A percentile compares a stretch with the other conserved stretches of the same genome.
Conservation (phyloP, 2,329 filamentous ascomycete species). For the Pyrenophora tritici-repentis region DNA sequence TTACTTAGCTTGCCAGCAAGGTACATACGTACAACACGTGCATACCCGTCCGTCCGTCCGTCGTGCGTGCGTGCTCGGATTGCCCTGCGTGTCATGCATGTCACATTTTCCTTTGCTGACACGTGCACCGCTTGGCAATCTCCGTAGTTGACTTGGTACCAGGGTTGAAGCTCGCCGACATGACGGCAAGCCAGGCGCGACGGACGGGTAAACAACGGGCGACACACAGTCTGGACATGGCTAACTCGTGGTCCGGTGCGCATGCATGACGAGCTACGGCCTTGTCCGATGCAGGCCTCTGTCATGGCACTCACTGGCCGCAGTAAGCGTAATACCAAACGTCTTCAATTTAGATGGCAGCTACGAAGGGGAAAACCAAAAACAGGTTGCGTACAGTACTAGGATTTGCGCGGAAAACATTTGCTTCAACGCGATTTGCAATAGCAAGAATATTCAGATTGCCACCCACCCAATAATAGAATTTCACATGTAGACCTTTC, state of each 20-base stretch:
- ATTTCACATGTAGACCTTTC: slow-evolving; percentile 14
- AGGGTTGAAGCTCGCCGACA: background rate
- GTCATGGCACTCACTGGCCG: background rate
- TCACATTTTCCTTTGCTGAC: background rate
- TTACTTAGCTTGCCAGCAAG: background rate
- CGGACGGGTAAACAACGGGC: no score
- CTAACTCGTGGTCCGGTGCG: no score
- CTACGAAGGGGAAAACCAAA: slow-evolving; percentile 3
- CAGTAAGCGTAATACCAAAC: slow-evolving; percentile 14
- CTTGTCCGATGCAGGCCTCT: no score
- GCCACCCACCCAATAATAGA: slow-evolving; percentile 22
- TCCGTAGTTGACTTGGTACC: background rate
- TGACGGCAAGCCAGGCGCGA: background rate
- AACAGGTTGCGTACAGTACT: slow-evolving; percentile 11
- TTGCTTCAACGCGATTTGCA: slow-evolving; percentile 16
- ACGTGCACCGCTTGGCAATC: slow-evolving; percentile 3
- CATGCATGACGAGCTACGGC: no score
- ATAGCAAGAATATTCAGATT: slow-evolving; percentile 20
- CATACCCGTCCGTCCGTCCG: slow-evolving; percentile 6
- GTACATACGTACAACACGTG: slow-evolving; percentile 10
- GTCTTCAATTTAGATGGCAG: slow-evolving; percentile 21
- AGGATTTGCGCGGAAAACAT: slow-evolving; percentile 17
- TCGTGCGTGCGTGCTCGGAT: background rate
- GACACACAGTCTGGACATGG: no score
- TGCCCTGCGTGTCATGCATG: slow-evolving; percentile 5